A percentile compares a stretch with the other conserved stretches of the same genome.
phyloP scores from a whole-genome alignment of 495 filamentous ascomycete genomes.

The Hapsidospora chrysogenum region DNA sequence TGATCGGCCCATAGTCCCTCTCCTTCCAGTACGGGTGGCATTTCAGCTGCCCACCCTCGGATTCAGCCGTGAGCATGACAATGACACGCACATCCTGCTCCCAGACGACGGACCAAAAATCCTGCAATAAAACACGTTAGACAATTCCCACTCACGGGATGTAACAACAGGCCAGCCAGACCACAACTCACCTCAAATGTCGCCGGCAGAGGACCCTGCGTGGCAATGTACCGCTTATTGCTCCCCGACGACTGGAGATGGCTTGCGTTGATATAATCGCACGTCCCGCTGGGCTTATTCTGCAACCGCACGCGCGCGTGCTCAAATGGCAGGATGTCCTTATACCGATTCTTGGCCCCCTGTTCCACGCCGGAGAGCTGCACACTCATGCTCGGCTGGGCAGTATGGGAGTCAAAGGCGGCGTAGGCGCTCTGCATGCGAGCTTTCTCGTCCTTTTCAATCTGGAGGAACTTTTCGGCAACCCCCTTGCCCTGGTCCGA shows the following conservation, averaged over 20 bases:
- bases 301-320: conserved; percentile 75
- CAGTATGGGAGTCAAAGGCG: conserved; percentile 24
- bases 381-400: conserved; percentile 8
- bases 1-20: conserved; percentile 65
- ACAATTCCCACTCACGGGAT: too few species aligned
- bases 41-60: conserved; percentile 86
- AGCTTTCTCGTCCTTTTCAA: conserved; percentile 73
- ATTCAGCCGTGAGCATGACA: conserved; percentile 92
- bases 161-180: conserved; percentile 18
- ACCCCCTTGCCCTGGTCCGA: conserved; percentile 62
- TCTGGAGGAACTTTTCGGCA: conserved; percentile 64
- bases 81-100: conserved; percentile 89
- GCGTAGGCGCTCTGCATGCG: conserved; percentile 86
- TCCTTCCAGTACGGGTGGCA: conserved; percentile 85
- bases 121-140: conserved; percentile 36
- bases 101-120: conserved; percentile 97
- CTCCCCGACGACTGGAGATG: conserved; percentile 61
- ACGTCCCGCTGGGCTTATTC: conserved; percentile 48
- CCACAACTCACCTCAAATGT: conserved; percentile 64
- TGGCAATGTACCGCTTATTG: conserved; percentile 85
- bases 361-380: conserved; percentile 84
- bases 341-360: conserved; percentile 88
- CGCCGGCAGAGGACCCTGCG: conserved; percentile 81
- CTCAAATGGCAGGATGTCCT: conserved; percentile 94
- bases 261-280: conserved; percentile 95